A percentile compares a stretch with the other conserved stretches of the same genome.
Conservation (phyloP, 73 alveolate genomes). For the Paramecium biaurelia region DNA sequence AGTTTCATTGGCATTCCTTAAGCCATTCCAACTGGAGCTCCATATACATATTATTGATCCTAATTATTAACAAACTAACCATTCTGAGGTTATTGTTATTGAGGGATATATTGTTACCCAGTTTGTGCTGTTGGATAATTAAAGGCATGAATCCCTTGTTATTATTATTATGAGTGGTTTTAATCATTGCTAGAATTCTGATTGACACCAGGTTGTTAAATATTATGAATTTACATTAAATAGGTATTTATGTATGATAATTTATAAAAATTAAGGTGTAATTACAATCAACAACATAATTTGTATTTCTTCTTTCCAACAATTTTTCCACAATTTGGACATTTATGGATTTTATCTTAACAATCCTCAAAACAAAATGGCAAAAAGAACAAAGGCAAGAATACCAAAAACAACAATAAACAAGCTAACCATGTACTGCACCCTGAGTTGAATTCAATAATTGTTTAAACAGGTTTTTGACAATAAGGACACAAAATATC, state of each 20-base stretch:
- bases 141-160: background rate
- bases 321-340: conserved; percentile 13
- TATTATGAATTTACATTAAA: background rate
- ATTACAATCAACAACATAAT: conserved; percentile 1
- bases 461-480: background rate
- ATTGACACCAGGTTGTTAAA: background rate
- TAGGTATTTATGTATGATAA: background rate
- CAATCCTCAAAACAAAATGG: conserved; percentile 36
- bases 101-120: background rate
- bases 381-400: conserved; percentile 22
- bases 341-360: background rate
- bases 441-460: background rate
- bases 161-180: background rate
- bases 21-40: background rate
- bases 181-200: background rate
- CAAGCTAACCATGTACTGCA: background rate
- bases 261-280: background rate
- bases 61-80: background rate
- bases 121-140: background rate
- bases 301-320: conserved; percentile 26
- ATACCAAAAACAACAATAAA: background rate
- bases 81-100: background rate
- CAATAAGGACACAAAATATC: conserved; percentile 29
- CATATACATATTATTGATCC: background rate
- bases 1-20: background rate